Conservation (phyloP, 345 rosid genomes). For the Aegle marmelos region DNA sequence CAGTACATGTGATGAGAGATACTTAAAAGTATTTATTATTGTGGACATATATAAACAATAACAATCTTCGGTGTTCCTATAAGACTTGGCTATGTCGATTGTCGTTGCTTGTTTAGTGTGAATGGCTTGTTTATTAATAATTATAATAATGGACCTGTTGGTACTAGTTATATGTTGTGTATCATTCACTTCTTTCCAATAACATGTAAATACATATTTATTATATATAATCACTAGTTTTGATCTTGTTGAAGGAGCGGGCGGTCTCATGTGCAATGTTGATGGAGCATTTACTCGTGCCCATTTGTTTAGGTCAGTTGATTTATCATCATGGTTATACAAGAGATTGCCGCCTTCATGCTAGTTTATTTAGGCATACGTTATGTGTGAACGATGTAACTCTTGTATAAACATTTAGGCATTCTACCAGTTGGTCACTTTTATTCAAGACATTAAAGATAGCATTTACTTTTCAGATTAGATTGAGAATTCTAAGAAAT, state of each 20-base stretch:
- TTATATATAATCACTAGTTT: neutral
- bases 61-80: slow-evolving; percentile 1
- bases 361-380: neutral
- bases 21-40: neutral
- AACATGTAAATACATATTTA: neutral
- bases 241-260: slow-evolving; percentile 32
- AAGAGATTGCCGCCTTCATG: slow-evolving; percentile 2
- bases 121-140: slow-evolving; percentile 19
- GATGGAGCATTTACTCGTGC: slow-evolving; percentile 51
- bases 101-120: neutral
- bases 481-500: no score
- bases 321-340: neutral
- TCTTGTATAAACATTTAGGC: neutral
- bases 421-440: slow-evolving; percentile 20
- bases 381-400: neutral
- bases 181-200: neutral
- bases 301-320: slow-evolving; percentile 24
- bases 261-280: slow-evolving; percentile 59
- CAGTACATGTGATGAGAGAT: slow-evolving; percentile 1
- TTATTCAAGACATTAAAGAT: slow-evolving; percentile 10
- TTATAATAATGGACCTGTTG: slow-evolving; percentile 8
- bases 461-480: no score
- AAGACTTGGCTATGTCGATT: neutral
- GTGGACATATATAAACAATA: slow-evolving; percentile 19
- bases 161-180: neutral